Percentiles rank a stretch among this genome's conserved stretches.
phyloP scores from a whole-genome alignment of 2,329 filamentous ascomycete genomes.

The Myriosclerotinia duriaeana region DNA sequence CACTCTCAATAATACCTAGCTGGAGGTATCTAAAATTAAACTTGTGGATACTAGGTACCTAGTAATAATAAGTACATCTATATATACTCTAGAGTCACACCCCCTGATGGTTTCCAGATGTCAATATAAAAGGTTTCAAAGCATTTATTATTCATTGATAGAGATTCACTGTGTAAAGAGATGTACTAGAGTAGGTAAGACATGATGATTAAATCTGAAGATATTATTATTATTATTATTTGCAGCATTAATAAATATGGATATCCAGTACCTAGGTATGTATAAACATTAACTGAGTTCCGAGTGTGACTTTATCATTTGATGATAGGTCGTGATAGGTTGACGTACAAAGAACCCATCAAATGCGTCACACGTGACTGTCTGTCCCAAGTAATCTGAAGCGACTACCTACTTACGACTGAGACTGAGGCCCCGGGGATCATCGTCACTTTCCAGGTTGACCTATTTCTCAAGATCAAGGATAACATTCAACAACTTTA shows the following conservation, averaged over 20 bases:
- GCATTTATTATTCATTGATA: background rate
- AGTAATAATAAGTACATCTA: too few species aligned
- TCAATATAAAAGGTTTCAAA: conserved; percentile 15
- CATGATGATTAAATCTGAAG: background rate
- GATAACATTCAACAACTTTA: conserved; percentile 17
- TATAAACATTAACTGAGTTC: too few species aligned
- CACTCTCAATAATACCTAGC: too few species aligned
- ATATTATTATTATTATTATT: background rate
- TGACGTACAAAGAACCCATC: conserved; percentile 12
- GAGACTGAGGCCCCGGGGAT: too few species aligned
- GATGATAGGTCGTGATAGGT: background rate
- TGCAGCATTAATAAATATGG: too few species aligned
- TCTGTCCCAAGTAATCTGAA: conserved; percentile 8
- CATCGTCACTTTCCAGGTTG: conserved; percentile 24
- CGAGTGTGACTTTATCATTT: conserved; percentile 4
- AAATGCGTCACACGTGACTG: too few species aligned
- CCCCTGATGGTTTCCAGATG: background rate
- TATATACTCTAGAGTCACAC: conserved; percentile 7
- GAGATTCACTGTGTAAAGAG: background rate
- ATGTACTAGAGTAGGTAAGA: too few species aligned
- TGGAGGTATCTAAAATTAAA: conserved; percentile 23
- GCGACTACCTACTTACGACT: conserved; percentile 14
- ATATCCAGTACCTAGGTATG: too few species aligned
- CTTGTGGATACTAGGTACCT: background rate
- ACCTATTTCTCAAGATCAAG: conserved; percentile 20